Evolutionary conservation across 305 asterid species (phyloP).

Genomic region (Solanum hybrid): DNA sequence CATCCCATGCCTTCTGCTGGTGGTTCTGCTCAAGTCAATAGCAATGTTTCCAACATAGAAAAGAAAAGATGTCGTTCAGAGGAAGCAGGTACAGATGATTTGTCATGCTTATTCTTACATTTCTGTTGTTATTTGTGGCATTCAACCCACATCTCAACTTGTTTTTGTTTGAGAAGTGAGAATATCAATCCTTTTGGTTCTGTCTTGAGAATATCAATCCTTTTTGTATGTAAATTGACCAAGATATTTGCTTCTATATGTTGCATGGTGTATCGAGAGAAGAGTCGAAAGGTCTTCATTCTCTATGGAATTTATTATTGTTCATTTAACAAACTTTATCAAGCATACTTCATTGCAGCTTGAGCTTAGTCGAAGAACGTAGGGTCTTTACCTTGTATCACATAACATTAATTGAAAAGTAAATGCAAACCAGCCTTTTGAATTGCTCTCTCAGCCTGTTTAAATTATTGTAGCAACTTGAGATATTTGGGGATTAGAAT

Average conservation of each 20-base stretch:
- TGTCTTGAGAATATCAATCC: background rate
- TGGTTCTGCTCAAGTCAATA: background rate
- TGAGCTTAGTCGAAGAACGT: background rate
- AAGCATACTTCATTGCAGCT: background rate
- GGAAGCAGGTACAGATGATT: background rate
- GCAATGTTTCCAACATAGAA: background rate
- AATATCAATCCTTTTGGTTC: background rate
- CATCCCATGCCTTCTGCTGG: background rate
- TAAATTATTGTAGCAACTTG: background rate
- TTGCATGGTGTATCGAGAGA: background rate
- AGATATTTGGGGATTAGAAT: background rate
- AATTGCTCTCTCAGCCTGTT: background rate
- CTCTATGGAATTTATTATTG: background rate
- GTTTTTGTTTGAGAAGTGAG: background rate
- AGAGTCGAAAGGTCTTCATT: background rate
- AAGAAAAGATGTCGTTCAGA: background rate
- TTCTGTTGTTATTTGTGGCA: conserved; percentile 1
- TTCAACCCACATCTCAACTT: background rate
- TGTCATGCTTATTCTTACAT: background rate
- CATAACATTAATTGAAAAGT: background rate
- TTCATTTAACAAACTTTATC: background rate
- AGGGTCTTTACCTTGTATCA: background rate
- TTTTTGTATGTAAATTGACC: background rate
- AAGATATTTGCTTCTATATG: background rate
- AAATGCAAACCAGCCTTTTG: background rate